A percentile compares a stretch with the other conserved stretches of the same genome.
Evolutionary conservation across 345 rosid species (phyloP).

Genomic region (Mercurialis annua): DNA sequence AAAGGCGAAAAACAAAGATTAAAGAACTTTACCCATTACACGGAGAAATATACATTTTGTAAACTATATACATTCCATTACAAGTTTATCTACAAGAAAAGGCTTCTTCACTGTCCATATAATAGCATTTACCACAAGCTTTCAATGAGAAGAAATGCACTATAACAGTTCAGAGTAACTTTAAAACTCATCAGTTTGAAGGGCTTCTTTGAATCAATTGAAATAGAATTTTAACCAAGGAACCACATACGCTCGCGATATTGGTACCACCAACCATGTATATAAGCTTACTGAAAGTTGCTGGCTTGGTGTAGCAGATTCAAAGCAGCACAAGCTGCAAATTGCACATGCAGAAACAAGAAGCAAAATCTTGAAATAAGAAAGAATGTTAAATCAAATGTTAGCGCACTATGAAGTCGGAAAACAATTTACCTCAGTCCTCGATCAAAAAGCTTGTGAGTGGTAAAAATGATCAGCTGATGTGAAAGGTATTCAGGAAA

Average conservation of each 20-base stretch:
- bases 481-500: not conserved
- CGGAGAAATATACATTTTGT: too few relatives aligned
- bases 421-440: not conserved
- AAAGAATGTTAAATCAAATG: not conserved
- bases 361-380: not conserved
- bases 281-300: not conserved
- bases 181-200: not conserved
- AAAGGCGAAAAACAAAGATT: too few relatives aligned
- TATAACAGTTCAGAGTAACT: not conserved
- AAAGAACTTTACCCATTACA: too few relatives aligned
- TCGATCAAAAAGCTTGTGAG: not conserved
- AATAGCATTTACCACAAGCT: too few relatives aligned
- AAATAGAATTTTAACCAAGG: not conserved
- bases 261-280: not conserved
- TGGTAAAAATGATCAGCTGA: not conserved
- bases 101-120: too few relatives aligned
- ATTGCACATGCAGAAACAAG: not conserved
- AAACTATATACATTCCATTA: too few relatives aligned
- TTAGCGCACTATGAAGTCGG: not conserved
- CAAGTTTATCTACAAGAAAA: too few relatives aligned
- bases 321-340: not conserved
- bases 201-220: not conserved
- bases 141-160: too few relatives aligned
- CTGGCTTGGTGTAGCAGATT: too few relatives aligned
- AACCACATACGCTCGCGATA: not conserved